Evolutionary conservation across 176 grass and related monocot species (phyloP).

Genomic region (Poa pratensis): DNA sequence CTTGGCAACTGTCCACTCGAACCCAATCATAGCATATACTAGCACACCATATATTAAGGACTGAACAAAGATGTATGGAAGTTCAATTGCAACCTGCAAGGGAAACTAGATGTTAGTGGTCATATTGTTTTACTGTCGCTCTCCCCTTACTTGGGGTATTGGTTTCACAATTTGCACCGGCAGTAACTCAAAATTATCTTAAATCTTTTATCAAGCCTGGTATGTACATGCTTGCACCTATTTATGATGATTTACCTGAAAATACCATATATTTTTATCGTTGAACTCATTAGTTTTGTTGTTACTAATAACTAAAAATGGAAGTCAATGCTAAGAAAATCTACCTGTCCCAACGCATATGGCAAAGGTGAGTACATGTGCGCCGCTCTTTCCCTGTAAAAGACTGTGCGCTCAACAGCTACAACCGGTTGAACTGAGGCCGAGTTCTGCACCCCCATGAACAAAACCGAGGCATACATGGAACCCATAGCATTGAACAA

Average conservation of each 20-base stretch:
- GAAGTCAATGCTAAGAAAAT: slow-evolving; percentile 19
- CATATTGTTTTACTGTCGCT: background rate
- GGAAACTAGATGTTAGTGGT: background rate
- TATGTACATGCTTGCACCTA: slow-evolving; percentile 21
- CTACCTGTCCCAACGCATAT: slow-evolving; percentile 85
- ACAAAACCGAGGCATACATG: slow-evolving; percentile 81
- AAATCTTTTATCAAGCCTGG: background rate
- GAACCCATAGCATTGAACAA: slow-evolving; percentile 91
- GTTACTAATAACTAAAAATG: background rate
- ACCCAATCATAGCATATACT: slow-evolving; percentile 81
- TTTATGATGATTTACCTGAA: slow-evolving; percentile 8
- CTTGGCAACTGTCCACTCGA: slow-evolving; percentile 81
- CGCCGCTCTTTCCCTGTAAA: slow-evolving; percentile 83
- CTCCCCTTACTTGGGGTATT: background rate
- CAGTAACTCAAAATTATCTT: slow-evolving; percentile 11
- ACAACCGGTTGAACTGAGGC: slow-evolving; percentile 74
- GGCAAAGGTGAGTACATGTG: slow-evolving; percentile 89
- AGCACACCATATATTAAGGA: slow-evolving; percentile 64
- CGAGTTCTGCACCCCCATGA: slow-evolving; percentile 75
- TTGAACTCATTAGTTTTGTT: background rate
- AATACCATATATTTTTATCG: background rate
- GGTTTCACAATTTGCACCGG: background rate
- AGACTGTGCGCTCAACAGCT: slow-evolving; percentile 75
- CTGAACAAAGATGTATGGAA: slow-evolving; percentile 80
- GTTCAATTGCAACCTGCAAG: slow-evolving; percentile 73